Percentiles rank a stretch among this genome's conserved stretches.
These are phyloP conservation scores for Tribonema minus DNA, from an alignment of 108 stramenopile species.

Conservation along the genomic window DNA sequence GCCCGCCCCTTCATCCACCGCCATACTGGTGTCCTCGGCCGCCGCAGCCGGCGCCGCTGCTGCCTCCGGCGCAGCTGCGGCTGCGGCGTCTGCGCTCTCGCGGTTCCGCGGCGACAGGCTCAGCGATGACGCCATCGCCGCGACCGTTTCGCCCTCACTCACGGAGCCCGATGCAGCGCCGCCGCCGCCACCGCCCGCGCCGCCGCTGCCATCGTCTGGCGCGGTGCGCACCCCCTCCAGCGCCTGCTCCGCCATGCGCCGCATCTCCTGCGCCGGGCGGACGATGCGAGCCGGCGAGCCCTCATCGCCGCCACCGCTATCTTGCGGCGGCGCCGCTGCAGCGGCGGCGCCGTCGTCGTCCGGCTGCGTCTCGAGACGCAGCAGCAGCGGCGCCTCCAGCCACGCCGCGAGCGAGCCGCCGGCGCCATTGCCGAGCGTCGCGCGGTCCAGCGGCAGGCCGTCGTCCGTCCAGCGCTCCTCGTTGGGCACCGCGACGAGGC, in stretches of 20 bases:
- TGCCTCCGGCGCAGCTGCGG: background rate
- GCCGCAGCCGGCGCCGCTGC: too few relatives aligned
- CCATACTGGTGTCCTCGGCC: background rate
- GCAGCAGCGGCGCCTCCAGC: constrained; percentile 13
- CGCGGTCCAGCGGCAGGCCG: constrained; percentile 69
- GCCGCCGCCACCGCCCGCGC: background rate
- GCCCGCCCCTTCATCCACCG: background rate
- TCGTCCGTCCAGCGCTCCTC: constrained; percentile 69
- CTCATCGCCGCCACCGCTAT: too few relatives aligned
- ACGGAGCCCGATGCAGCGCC: too few relatives aligned
- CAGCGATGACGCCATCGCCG: constrained; percentile 11
- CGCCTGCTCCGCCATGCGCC: too few relatives aligned
- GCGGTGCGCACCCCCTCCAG: too few relatives aligned
- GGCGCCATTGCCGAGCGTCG: too few relatives aligned
- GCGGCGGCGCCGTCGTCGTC: too few relatives aligned
- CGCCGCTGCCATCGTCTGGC: background rate
- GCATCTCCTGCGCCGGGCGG: too few relatives aligned
- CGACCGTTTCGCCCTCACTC: constrained; percentile 30
- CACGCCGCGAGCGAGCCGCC: background rate
- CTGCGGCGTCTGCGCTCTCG: background rate
- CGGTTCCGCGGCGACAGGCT: background rate
- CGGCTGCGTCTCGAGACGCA: background rate
- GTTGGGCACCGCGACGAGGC: too few relatives aligned
- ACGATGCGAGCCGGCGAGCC: too few relatives aligned
- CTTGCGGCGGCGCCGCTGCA: too few relatives aligned